phyloP scores from a whole-genome alignment of 2,329 filamentous ascomycete species.

The Sporothrix humicola region DNA sequence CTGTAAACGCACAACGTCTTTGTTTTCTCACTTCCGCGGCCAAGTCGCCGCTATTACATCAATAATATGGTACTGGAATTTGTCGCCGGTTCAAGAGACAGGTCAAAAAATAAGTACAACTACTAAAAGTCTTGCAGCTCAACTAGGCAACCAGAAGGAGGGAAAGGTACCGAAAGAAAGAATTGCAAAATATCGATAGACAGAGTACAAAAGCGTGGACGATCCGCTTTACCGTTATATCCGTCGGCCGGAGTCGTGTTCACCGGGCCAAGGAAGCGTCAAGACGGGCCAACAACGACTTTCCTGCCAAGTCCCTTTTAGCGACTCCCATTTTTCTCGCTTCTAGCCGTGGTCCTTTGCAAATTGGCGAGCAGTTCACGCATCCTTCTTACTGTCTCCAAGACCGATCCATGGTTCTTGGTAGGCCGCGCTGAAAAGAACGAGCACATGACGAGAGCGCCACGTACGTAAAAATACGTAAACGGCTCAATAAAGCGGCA shows the following conservation, averaged over 20 bases:
- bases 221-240: not conserved
- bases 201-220: not conserved
- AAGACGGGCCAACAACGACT: not conserved
- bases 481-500: too few species aligned
- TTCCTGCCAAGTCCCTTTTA: not conserved
- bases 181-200: too few species aligned
- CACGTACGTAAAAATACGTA: not conserved
- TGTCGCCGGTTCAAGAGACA: too few species aligned
- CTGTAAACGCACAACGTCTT: too few species aligned
- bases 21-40: too few species aligned
- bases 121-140: not conserved
- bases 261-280: not conserved
- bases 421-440: not conserved
- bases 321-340: not conserved
- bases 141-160: not conserved
- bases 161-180: not conserved
- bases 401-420: constrained; percentile 6
- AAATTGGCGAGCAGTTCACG: constrained; percentile 11
- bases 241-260: constrained; percentile 3
- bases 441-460: not conserved
- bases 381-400: not conserved
- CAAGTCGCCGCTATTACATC: too few species aligned
- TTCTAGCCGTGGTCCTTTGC: constrained; percentile 8
- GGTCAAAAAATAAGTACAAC: too few species aligned
- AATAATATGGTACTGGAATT: too few species aligned